Percentiles rank a stretch among this genome's conserved stretches.
These are phyloP conservation scores for Nymphaea thermarum DNA, from an alignment of 164 flowering plant genomes.

Conservation along the genomic window DNA sequence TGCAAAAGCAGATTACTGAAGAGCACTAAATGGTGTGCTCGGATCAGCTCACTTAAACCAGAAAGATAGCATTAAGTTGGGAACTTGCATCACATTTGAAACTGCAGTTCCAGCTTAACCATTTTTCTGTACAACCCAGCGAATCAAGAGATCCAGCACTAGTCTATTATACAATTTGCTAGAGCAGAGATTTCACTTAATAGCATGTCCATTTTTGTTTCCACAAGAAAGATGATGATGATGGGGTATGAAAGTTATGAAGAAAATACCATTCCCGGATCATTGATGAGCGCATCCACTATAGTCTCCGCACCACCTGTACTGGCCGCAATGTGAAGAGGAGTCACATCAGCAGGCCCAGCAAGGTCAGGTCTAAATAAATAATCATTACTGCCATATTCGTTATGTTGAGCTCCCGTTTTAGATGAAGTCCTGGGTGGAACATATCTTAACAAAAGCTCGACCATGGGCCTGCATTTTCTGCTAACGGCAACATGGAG, in stretches of 20 bases:
- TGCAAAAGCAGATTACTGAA: no score
- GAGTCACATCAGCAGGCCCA: slow-evolving; percentile 73
- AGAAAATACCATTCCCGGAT: slow-evolving; percentile 57
- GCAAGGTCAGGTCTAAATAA: slow-evolving; percentile 51
- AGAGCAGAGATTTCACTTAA: no score
- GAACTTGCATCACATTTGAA: no score
- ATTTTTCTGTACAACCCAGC: no score
- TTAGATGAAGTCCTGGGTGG: slow-evolving; percentile 18
- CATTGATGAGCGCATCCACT: slow-evolving; percentile 66
- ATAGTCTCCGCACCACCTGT: slow-evolving; percentile 37
- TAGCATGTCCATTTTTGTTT: no score
- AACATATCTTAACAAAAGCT: slow-evolving; percentile 38
- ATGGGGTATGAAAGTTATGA: background rate
- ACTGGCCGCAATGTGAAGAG: slow-evolving; percentile 78
- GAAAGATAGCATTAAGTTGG: no score
- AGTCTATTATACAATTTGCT: no score
- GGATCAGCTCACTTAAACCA: no score
- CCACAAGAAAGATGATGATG: no score
- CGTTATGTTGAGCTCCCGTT: slow-evolving; percentile 12
- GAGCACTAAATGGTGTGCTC: no score
- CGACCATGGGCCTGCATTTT: slow-evolving; percentile 59
- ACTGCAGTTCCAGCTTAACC: no score
- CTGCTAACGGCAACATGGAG: slow-evolving; percentile 67
- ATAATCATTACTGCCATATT: slow-evolving; percentile 5
- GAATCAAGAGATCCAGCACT: no score